Base-by-base conservation (phyloP, 2,329 filamentous ascomycete species). In the Canariomyces notabilis region DNA sequence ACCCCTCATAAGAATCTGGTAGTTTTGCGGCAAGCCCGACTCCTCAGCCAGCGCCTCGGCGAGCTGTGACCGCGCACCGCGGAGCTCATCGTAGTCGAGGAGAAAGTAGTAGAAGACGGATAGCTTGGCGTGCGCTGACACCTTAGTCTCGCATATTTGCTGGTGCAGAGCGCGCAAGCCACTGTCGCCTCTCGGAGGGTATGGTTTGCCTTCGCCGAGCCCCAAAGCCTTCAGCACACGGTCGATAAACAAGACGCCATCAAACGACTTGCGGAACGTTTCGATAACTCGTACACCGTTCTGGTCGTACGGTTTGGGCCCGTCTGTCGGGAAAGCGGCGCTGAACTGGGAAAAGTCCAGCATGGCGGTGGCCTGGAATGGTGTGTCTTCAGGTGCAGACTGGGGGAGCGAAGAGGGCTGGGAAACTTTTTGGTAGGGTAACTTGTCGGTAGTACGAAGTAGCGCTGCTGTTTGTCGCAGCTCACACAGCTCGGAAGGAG, bases 41-140 rank as follows among this genome's bases (percentile, higher is more conserved):
- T 69, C 68, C 34, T 68, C 66, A 14, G 82, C 80, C 56, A 91
- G 89, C 1, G 61, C 51, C 16, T 74, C 72, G 2, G 81, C 72
- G 6, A 71, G 59, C 29, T 76, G 72, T 15, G 74, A 66, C 3
- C 74, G 71, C 22, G 55, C 44, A 16, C 73, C 71, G 42, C 76
- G 71, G 21, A 69, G 65, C 32, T 71, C 66, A 58, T 84, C 79
- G 60, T 85, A 79, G 63, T 94, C 87, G 59, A 88, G 83, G 3
- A 94, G 75, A 32, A 94, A 71, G 64, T 94, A 95, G 72, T 87
- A 94, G 53, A 94, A 73, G 38, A 93, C 76, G 15, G 88, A 87
- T 55, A 89, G 80, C 64, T 90, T 90, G 68, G 90, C 83, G 64
- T 90, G 85, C 44, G 79, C 74, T 6, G 83, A 77, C 56, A 84